Base-by-base conservation (phyloP, 1,284 basidiomycete genomes). In the Ceratobasidium sp. region DNA sequence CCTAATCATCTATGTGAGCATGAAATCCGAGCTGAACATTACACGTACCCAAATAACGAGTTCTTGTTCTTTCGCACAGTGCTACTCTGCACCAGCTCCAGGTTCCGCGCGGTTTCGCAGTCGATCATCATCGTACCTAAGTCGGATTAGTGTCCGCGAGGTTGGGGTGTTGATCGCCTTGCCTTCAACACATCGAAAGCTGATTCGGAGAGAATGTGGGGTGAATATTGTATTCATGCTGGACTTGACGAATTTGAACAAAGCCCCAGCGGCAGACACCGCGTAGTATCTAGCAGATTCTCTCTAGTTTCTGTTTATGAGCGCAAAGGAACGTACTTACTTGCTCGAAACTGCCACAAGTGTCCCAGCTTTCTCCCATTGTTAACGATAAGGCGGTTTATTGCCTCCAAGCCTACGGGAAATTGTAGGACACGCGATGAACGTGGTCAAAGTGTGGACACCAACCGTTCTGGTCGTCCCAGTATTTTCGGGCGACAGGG, bases 41-140 rank as follows among this genome's bases (percentile, higher is more conserved):
- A 20, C 0, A 79, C 87, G 64, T 83, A 96, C 96, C 94, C 90
- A 85, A 94, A 90, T 59, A 94, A 82, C 14, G 94, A 91, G 85
- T 93, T 88, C 20, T 85, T 82, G 0, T 90, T 92, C 82, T 91
- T 94, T 81, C 89, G 89, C 57, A 86, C 87, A 1, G 90, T 83
- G 82, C 90, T 88, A 83, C 96, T 98, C 16, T 88, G 89, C 3
- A 96, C 92, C 0, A 99, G 87, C 84, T 99, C 97, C 2, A 99
- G 88, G 82, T 96, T 96, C 65, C 89, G 89, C 0, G 92, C 94
- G 0, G 93, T 95, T 77, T 96, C 96, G 0, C 91, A 88, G 82
- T 98, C 96, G 81, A 99, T 94, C 88, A 97, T 90, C 92, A 98
- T 94, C 0, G 95, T 96, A 0, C 96, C 96, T 84, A 91, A 64